Percentiles rank a stretch among this genome's conserved stretches.
Conservation (phyloP, 768 basidiomycete genomes). For the Punctularia strigosozonata region DNA sequence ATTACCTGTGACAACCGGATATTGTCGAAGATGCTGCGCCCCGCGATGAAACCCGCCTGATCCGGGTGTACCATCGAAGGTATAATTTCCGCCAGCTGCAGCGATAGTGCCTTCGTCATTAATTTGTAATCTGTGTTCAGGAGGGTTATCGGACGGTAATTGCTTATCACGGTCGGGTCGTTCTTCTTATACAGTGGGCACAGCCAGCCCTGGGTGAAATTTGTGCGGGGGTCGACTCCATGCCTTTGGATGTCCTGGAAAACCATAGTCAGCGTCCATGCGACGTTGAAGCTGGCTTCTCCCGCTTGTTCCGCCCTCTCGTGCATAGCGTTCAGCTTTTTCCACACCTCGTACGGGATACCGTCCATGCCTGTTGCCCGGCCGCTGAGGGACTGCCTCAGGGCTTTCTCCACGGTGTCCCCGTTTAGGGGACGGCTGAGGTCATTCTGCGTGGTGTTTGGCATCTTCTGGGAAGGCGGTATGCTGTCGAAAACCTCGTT, state of each 20-base stretch:
- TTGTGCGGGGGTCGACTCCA: background rate
- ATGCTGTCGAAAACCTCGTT: background rate
- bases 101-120: slow-evolving; percentile 6
- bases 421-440: background rate
- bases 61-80: slow-evolving; percentile 4
- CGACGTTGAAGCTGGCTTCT: background rate
- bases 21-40: slow-evolving; percentile 9
- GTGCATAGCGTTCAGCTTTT: background rate
- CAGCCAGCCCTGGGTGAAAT: slow-evolving; percentile 8
- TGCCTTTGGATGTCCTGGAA: background rate
- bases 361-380: slow-evolving; percentile 17
- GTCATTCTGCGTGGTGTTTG: background rate
- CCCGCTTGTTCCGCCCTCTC: background rate
- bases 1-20: slow-evolving; percentile 5
- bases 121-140: slow-evolving; percentile 12
- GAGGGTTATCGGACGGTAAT: slow-evolving; percentile 13
- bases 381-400: slow-evolving; percentile 7
- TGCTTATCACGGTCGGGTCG: slow-evolving; percentile 4
- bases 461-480: background rate
- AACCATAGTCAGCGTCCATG: background rate
- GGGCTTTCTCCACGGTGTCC: slow-evolving; percentile 8
- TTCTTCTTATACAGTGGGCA: slow-evolving; percentile 12
- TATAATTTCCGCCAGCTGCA: slow-evolving; percentile 2
- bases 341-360: slow-evolving; percentile 16
- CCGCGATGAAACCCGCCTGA: slow-evolving; percentile 12